Evolutionary conservation across 805 yeast genomes (phyloP), one percentile per base, ranked within the genome.

Genomic region (Ogataea allantospora): DNA sequence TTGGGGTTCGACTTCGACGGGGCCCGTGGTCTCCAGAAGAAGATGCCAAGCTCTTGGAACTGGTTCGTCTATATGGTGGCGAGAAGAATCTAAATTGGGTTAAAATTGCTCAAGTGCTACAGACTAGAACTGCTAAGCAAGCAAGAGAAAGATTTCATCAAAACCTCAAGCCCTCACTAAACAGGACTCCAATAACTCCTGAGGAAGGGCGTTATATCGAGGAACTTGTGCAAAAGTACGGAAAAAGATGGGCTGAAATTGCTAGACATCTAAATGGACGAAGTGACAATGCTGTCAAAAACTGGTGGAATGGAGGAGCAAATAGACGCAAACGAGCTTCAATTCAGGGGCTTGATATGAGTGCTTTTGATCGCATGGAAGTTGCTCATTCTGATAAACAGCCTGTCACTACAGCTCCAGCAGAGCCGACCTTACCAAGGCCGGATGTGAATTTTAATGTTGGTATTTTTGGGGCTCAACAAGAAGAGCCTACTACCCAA

Each of bases 291-390:
- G 88, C 95, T 14, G 86, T 87, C 52, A 87, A 87, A 58, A 88
- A 88, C 63, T 88, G 96, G 96, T 88, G 96, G 96, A 87, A 87
- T 56, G 95, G 96, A 4, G 95, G 95, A 7, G 91, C 95, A 10
- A 87, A 85, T 57, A 70, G 95, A 43, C 68, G 95, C 44, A 73
- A 93, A 53, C 66, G 88, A 47, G 70, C 71, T 19, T 58, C 68
- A 2, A 57, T 62, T 4, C 55, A 51, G 30, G 56, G 54, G 3
- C 44, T 52, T 11, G 38, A 33, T 14, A 22, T 33, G 23, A 28
- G 25, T 17, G 26, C 40, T 8, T 33, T 25, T 27, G 40, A 43
- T 23, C 22, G 57, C 31, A 34, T n/a, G 9, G 39, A 30, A 5
- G 5, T 23, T 8, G 17, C 32, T 11, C 12, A 22, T 14, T 14